A percentile compares a stretch with the other conserved stretches of the same genome.
These are phyloP conservation scores for Powellomyces hirtus DNA, from an alignment of 192 early-diverging fungal species.

Conservation along the genomic window DNA sequence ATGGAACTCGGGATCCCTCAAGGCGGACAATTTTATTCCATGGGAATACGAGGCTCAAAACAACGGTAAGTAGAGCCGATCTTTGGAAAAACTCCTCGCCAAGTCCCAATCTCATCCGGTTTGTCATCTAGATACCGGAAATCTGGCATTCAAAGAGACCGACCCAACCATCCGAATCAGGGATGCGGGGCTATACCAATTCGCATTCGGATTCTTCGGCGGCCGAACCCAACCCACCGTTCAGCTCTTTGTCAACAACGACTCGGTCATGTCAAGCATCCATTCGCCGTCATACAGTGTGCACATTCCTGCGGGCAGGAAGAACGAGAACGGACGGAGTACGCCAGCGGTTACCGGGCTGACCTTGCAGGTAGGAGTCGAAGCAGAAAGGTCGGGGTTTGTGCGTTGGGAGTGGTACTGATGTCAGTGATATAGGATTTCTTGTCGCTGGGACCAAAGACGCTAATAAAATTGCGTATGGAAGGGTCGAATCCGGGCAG, in stretches of 20 bases:
- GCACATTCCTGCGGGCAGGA: constrained; percentile 37
- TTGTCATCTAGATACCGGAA: constrained; percentile 46
- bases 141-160: constrained; percentile 44
- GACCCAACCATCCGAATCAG: constrained; percentile 28
- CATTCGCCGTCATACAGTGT: constrained; percentile 53
- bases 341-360: constrained; percentile 46
- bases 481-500: too few relatives aligned
- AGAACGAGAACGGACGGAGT: constrained; percentile 35
- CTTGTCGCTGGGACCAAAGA: constrained; percentile 41
- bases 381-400: too few relatives aligned
- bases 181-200: constrained; percentile 51
- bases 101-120: neutral
- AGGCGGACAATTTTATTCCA: constrained; percentile 39
- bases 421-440: constrained; percentile 38
- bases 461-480: too few relatives aligned
- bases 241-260: constrained; percentile 54
- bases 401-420: too few relatives aligned
- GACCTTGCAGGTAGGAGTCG: constrained; percentile 39
- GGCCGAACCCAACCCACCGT: constrained; percentile 43
- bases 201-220: constrained; percentile 49
- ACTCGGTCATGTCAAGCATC: constrained; percentile 51
- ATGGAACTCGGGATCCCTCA: constrained; percentile 45
- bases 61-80: constrained; percentile 40
- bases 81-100: neutral
- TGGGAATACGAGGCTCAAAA: constrained; percentile 50